Base-by-base conservation (phyloP, 192 early-diverging fungal species). In the Umbelopsis isabellina region DNA sequence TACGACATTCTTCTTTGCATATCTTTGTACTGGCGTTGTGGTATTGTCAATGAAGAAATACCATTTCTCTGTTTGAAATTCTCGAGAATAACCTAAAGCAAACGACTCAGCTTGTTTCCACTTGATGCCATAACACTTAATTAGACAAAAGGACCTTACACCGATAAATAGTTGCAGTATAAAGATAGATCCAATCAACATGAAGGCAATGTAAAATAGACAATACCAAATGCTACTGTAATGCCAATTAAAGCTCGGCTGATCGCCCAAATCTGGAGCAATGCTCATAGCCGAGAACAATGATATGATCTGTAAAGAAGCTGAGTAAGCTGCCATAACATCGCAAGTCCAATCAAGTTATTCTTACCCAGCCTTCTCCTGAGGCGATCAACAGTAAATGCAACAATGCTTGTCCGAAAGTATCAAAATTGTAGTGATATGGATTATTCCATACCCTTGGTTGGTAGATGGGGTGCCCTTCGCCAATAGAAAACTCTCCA, bases 151-250 rank as follows among this genome's bases (percentile, higher is more conserved):
- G 2, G 46, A 58, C 11, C 69, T 69, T 75, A 75, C 74, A 55
- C 74, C 74, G 46, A 75, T 75, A 35, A 75, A 75, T 5, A 75
- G 18, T n/a, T 75, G 74, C 22, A 75, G 53, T 12, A 69, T 52
- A 37, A 69, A 75, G 8, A 75, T 30, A 23, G 74, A 75, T 11
- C 69, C 67, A 23, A 71, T 18, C 48, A 75, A 75, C 74, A 75
- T 75, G 37, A 75, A 75, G 4, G 44, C 61, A 25, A 75, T 37
- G 15, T 75, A 75, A 51, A 66, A 75, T 1, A 71, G 27, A 0
- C 64, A 75, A 30, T 75, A 46, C 46, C 61, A 71, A 20, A 75
- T 71, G 4, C 41, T 66, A 22, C 27, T 5, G 2, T 11, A 49
- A 18, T 20, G n/a, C 74, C 74, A 75, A 11, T 53, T 20, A 37